These are phyloP conservation scores for Neurospora tetraspora DNA, from an alignment of 495 filamentous ascomycete species.

Conservation along the genomic window DNA sequence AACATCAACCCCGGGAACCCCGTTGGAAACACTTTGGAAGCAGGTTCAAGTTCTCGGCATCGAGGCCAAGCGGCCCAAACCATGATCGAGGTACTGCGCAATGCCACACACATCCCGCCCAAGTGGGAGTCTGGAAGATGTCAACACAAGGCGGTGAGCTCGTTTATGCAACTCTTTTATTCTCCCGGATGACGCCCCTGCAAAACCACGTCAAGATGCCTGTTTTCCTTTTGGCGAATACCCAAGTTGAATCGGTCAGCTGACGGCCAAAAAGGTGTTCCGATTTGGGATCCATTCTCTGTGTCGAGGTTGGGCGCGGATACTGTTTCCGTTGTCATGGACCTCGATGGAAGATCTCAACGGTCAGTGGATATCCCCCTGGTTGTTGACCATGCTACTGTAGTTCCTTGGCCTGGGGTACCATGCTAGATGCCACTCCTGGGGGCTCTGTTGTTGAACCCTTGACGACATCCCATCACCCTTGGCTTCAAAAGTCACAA, in stretches of 20 bases:
- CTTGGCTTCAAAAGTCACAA: not conserved
- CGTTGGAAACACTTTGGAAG: not conserved
- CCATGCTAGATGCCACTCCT: not conserved
- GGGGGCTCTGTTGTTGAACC: not conserved
- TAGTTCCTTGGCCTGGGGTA: not conserved
- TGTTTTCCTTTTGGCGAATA: not conserved
- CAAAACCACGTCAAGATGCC: not conserved
- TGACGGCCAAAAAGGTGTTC: not conserved
- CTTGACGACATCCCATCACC: not conserved
- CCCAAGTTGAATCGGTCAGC: not conserved
- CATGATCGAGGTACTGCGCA: not conserved
- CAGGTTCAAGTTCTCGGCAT: not conserved
- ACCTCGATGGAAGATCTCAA: not conserved
- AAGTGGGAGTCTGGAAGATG: not conserved
- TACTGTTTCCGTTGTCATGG: not conserved
- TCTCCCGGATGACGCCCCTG: not conserved
- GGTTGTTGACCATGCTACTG: not conserved
- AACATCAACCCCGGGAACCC: not conserved
- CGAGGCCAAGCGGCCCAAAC: not conserved
- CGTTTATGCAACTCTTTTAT: not conserved
- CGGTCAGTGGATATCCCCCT: not conserved
- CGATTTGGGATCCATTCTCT: not conserved
- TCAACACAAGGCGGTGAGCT: not conserved
- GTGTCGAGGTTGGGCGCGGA: not conserved
- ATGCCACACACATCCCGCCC: not conserved